These are phyloP conservation scores for Austroboletus novae-zelandiae DNA, from an alignment of 1,284 basidiomycete species.

Conservation along the genomic window DNA sequence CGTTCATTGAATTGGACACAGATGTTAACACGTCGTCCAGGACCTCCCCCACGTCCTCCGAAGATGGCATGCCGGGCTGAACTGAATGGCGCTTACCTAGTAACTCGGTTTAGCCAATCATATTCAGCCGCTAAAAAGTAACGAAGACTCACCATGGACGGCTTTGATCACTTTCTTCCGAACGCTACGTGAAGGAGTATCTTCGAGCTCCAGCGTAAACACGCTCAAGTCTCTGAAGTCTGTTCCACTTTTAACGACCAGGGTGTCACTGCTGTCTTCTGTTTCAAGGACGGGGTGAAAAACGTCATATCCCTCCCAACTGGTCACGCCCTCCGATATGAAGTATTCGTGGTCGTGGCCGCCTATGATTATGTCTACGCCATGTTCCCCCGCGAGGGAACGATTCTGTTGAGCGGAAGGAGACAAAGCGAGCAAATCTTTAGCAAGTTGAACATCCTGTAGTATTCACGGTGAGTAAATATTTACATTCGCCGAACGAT, in stretches of 20 bases:
- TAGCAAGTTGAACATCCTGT: slow-evolving; percentile 61
- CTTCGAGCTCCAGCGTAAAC: slow-evolving; percentile 62
- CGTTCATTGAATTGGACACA: slow-evolving; percentile 68
- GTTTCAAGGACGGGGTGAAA: slow-evolving; percentile 61
- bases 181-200: slow-evolving; percentile 60
- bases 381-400: slow-evolving; percentile 57
- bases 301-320: slow-evolving; percentile 72
- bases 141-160: slow-evolving; percentile 50
- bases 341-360: slow-evolving; percentile 92
- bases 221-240: slow-evolving; percentile 90
- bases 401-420: slow-evolving; percentile 49
- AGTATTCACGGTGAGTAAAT: slow-evolving; percentile 30
- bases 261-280: slow-evolving; percentile 69
- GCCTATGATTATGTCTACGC: slow-evolving; percentile 83
- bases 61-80: slow-evolving; percentile 59
- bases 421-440: slow-evolving; percentile 59
- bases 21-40: slow-evolving; percentile 68
- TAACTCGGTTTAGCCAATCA: background rate
- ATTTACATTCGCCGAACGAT: slow-evolving; percentile 29
- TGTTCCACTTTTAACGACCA: slow-evolving; percentile 84
- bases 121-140: background rate
- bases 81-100: slow-evolving; percentile 66
- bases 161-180: slow-evolving; percentile 65
- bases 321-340: slow-evolving; percentile 72
- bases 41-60: slow-evolving; percentile 55